Base-by-base conservation (phyloP, 805 yeast genomes). In the Tetrapisispora phaffii region DNA sequence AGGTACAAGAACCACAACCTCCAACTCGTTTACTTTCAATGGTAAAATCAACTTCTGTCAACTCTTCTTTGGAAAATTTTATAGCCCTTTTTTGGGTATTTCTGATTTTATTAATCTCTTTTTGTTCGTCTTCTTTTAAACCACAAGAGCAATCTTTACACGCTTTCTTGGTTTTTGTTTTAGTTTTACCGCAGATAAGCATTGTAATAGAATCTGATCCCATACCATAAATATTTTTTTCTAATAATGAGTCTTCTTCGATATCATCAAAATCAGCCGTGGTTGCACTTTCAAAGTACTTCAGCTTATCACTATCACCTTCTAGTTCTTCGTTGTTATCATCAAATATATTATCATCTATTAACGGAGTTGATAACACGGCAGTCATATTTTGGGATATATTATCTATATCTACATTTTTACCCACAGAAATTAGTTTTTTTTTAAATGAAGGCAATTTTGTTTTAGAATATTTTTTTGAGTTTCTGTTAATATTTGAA, bases 81-180 rank as follows among this genome's bases (percentile, higher is more conserved):
- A 62, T 53, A 58, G 78, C 73, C 47, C 66, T 62, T 31, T 68
- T 70, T 34, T 59, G 65, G 31, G 53, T 50, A 23, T 43, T 47
- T 41, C 61, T 52, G 22, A 50, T 45, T 7, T 55, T 55, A 26
- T 59, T 65, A 33, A 68, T 53, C 33, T 78, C 86, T 44, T 66
- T 70, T 49, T 82, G 89, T 68, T 93, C 96, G 43, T 74, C 65
- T 62, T 93, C 98, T 55, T 84, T 88, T 51, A 93, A 73, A 5
- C 98, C 98, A 71, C 98, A 93, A 0, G 97, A 83, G 66, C 98
- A 93, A 66, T 90, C 96, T 67, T 89, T 90, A 71, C 98, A 93
- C 0, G 98, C 98, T 67, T 82, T 86, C 69, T 90, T 79, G 39
- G 58, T 56, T 36, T 58, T 53, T 9, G 58, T 56, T 50, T 56